Conservation (phyloP, 2,329 filamentous ascomycete genomes). For the Curvularia lunata region DNA sequence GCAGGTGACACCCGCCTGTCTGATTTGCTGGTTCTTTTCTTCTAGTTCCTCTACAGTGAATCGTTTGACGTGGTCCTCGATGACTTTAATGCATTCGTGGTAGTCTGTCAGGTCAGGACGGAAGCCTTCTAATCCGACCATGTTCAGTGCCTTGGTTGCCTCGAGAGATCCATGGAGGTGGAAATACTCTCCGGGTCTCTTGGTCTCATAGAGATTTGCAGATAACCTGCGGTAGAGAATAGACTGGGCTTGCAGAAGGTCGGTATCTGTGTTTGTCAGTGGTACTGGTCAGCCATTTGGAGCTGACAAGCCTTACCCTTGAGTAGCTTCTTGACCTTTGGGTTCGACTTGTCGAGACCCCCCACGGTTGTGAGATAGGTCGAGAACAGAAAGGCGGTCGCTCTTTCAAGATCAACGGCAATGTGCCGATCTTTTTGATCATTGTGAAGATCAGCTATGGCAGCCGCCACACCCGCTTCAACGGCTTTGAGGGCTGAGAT, state of each 20-base stretch:
- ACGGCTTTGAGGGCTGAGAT: slow-evolving; percentile 64
- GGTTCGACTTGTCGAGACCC: slow-evolving; percentile 53
- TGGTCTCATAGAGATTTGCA: slow-evolving; percentile 74
- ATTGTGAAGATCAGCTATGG: slow-evolving; percentile 63
- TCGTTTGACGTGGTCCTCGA: slow-evolving; percentile 52
- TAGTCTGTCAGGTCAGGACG: slow-evolving; percentile 63
- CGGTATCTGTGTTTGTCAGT: slow-evolving; percentile 65
- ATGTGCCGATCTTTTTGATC: slow-evolving; percentile 54
- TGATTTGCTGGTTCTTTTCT: slow-evolving; percentile 50
- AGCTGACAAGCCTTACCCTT: slow-evolving; percentile 42
- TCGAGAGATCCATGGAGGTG: slow-evolving; percentile 79
- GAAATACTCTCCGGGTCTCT: slow-evolving; percentile 70
- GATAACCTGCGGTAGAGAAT: slow-evolving; percentile 74
- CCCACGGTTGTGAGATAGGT: slow-evolving; percentile 64
- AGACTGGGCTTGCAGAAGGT: slow-evolving; percentile 73
- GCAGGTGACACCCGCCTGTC: slow-evolving; percentile 53
- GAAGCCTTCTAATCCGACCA: slow-evolving; percentile 71
- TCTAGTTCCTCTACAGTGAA: slow-evolving; percentile 51
- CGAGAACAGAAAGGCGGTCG: slow-evolving; percentile 64
- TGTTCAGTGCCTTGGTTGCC: slow-evolving; percentile 70
- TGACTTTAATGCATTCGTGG: slow-evolving; percentile 50
- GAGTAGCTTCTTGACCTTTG: slow-evolving; percentile 56
- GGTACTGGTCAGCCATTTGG: neutral
- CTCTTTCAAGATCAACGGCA: slow-evolving; percentile 60
- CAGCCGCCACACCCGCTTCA: slow-evolving; percentile 65